These are phyloP conservation scores for Trichosanthes truncata DNA, from an alignment of 306 rosid genomes.

Conservation along the genomic window DNA sequence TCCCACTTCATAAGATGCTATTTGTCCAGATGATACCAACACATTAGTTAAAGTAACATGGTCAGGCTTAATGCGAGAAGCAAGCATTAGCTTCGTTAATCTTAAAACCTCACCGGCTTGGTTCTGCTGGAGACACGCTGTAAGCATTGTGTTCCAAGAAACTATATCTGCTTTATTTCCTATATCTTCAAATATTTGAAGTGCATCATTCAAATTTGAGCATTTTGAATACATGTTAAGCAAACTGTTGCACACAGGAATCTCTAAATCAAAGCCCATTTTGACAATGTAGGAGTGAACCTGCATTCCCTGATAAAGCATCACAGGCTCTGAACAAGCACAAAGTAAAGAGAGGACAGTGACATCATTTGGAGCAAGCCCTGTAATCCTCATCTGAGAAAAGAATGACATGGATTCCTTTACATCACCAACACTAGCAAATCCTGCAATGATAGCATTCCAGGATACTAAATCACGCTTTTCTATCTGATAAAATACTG, in stretches of 20 bases:
- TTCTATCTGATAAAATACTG: slow-evolving; percentile 41
- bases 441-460: slow-evolving; percentile 68
- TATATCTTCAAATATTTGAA: slow-evolving; percentile 33
- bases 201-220: slow-evolving; percentile 43
- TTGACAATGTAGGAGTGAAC: slow-evolving; percentile 48
- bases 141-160: slow-evolving; percentile 71
- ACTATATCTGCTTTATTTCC: slow-evolving; percentile 33
- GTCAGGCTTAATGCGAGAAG: slow-evolving; percentile 44
- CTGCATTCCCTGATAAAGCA: slow-evolving; percentile 53
- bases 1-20: slow-evolving; percentile 56
- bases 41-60: slow-evolving; percentile 43
- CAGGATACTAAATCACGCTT: slow-evolving; percentile 63
- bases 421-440: slow-evolving; percentile 31
- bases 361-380: slow-evolving; percentile 42
- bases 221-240: slow-evolving; percentile 64
- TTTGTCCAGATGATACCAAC: slow-evolving; percentile 49
- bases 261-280: slow-evolving; percentile 31
- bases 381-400: slow-evolving; percentile 33
- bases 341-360: slow-evolving; percentile 51
- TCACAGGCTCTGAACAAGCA: slow-evolving; percentile 40
- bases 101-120: slow-evolving; percentile 45
- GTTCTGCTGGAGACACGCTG: slow-evolving; percentile 52
- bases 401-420: slow-evolving; percentile 44
- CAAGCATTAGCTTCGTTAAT: slow-evolving; percentile 40
- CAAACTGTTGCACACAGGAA: slow-evolving; percentile 43